phyloP scores from a whole-genome alignment of 1,284 basidiomycete genomes.

The Leccinum subrobustum region DNA sequence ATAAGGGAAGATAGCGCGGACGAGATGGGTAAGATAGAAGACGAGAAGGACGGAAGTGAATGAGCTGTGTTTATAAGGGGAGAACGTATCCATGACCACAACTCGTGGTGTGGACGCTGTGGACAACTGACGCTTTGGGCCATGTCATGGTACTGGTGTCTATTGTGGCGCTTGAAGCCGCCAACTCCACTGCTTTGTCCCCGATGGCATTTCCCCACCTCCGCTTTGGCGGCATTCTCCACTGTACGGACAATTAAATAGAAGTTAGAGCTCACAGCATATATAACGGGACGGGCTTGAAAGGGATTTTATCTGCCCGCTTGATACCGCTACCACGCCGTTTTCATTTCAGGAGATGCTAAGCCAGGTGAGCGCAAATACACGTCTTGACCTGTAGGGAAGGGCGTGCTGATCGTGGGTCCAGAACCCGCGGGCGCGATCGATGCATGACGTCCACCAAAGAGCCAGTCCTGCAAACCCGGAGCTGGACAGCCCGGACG shows the following conservation, averaged over 20 bases:
- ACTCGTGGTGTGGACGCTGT: conserved; percentile 25
- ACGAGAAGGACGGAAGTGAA: conserved; percentile 31
- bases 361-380: conserved; percentile 16
- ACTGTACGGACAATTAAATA: conserved; percentile 9
- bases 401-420: conserved; percentile 26
- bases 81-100: conserved; percentile 24
- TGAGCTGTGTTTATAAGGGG: conserved; percentile 25
- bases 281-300: conserved; percentile 13
- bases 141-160: conserved; percentile 19
- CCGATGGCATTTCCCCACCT: conserved; percentile 3
- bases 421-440: conserved; percentile 17
- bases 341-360: conserved; percentile 29
- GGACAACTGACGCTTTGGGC: conserved; percentile 17
- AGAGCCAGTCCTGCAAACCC: conserved; percentile 1
- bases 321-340: conserved; percentile 18
- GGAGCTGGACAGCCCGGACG: conserved; percentile 11
- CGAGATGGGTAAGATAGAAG: conserved; percentile 27
- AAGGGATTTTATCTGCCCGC: conserved; percentile 11
- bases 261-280: conserved; percentile 9
- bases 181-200: conserved; percentile 19
- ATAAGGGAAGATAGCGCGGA: conserved; percentile 33
- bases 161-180: conserved; percentile 13
- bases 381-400: conserved; percentile 18
- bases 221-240: conserved; percentile 21
- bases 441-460: conserved; percentile 14